Base-by-base conservation (phyloP, 495 filamentous ascomycete species). In the Aspergillus panamensis region DNA sequence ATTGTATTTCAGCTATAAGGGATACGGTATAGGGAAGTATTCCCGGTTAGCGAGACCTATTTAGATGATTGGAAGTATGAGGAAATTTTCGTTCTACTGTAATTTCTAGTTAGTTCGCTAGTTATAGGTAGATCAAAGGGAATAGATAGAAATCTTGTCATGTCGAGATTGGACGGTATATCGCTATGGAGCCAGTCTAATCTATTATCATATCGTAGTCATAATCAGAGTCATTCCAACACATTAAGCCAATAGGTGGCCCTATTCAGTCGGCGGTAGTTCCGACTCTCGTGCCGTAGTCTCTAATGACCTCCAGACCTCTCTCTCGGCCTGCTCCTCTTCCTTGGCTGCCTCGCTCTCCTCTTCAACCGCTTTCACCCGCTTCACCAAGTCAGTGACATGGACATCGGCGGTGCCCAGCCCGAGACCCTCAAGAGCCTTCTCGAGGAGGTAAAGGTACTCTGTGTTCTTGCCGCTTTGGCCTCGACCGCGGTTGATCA, bases 401-500 rank as follows among this genome's bases (percentile, higher is more conserved):
- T 99, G 93, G 53, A 79, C 82, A 78, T 99, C 95, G 9, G 85
- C 89, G 65, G 84, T 91, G 44, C 89, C 92, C 10, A 81, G 71
- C 55, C 90, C 88, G 43, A 97, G 74, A 16, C 81, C 84, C 58
- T 85, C 76, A 56, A 99, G 80, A 12, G 89, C 87, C 67, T 77
- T 79, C 73, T 96, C 90, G 39, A 99, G 73, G 60, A 86, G 74
- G 66, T 87, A 90, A 32, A 99, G 77, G 77, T 99, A 99, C 64
- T 97, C 93, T 51, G 78, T 84, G 68, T 97, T 97, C 67, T 87
- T 84, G 1, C 95, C 95, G 71, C 93, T 97, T 39, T 91, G 88
- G 0, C 95, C 95, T 32, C 73, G 69, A 59, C 87, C 87, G 44
- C 77, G 77, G 64, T 84, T 83, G 61, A 99, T 97, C 67, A 93